These are phyloP conservation scores for Aspergillus sergii DNA, from an alignment of 2,329 filamentous ascomycete species.

Conservation along the genomic window DNA sequence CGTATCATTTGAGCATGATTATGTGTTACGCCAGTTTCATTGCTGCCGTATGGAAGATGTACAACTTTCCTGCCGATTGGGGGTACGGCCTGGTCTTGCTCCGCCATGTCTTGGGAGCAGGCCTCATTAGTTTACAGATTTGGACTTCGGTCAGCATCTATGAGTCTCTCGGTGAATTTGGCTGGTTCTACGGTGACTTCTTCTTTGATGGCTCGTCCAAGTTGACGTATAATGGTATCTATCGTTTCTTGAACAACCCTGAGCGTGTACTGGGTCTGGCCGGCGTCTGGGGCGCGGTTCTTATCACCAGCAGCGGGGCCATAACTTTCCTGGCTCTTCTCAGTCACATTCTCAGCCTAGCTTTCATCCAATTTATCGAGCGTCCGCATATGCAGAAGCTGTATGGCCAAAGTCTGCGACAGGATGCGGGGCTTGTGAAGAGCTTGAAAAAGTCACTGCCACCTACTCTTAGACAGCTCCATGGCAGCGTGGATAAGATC, in stretches of 20 bases:
- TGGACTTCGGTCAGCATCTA: constrained; percentile 95
- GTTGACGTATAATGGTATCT: constrained; percentile 94
- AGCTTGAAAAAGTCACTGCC: constrained; percentile 87
- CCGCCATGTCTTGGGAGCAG: constrained; percentile 80
- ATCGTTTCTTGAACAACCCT: constrained; percentile 96
- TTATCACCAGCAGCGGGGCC: constrained; percentile 86
- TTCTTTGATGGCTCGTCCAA: constrained; percentile 90
- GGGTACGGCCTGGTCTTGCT: constrained; percentile 81
- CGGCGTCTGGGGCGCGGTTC: constrained; percentile 90
- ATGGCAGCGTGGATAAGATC: constrained; percentile 82
- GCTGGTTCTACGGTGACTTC: constrained; percentile 99
- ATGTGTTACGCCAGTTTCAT: constrained; percentile 89
- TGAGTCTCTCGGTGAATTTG: constrained; percentile 93
- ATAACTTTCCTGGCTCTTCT: constrained; percentile 85
- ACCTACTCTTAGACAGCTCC: constrained; percentile 77
- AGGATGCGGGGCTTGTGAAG: constrained; percentile 88
- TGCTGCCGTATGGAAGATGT: constrained; percentile 95
- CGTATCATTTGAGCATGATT: constrained; percentile 89
- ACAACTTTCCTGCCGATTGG: constrained; percentile 83
- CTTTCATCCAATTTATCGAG: constrained; percentile 90
- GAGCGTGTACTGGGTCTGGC: constrained; percentile 91
- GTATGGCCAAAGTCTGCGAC: constrained; percentile 80
- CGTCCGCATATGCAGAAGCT: constrained; percentile 98
- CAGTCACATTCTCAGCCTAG: constrained; percentile 81
- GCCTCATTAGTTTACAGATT: constrained; percentile 80